Evolutionary conservation across 108 stramenopile species (phyloP).

Genomic region (Pseudonitzschia multistriata): DNA sequence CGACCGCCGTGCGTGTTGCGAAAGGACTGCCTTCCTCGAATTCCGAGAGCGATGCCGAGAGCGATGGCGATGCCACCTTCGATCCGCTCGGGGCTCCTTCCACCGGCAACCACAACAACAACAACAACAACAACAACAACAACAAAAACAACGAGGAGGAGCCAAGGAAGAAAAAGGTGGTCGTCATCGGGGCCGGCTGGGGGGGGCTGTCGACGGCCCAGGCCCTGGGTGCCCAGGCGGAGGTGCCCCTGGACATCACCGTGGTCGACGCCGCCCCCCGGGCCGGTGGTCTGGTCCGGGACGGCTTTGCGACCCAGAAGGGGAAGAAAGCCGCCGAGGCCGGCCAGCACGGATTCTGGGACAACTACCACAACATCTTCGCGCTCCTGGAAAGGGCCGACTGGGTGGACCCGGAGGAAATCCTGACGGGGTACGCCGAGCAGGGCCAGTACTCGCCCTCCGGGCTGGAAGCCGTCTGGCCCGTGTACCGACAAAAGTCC

Average conservation of each 20-base stretch:
- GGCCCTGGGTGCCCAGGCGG: constrained; percentile 41
- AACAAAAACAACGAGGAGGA: too few species aligned
- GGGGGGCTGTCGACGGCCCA: constrained; percentile 77
- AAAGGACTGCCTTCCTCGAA: neutral
- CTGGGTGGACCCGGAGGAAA: constrained; percentile 26
- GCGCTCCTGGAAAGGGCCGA: constrained; percentile 37
- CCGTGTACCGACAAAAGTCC: constrained; percentile 45
- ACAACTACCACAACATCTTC: constrained; percentile 78
- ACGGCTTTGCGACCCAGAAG: constrained; percentile 58
- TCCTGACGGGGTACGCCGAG: constrained; percentile 65
- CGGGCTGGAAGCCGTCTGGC: constrained; percentile 75
- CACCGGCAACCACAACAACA: too few species aligned
- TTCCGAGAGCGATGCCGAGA: neutral
- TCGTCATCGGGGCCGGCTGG: constrained; percentile 84
- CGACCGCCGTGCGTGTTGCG: too few species aligned
- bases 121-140: too few species aligned
- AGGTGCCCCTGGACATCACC: constrained; percentile 42
- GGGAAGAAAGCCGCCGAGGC: constrained; percentile 55
- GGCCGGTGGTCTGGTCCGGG: constrained; percentile 78
- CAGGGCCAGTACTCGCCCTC: constrained; percentile 73
- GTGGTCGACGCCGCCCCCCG: constrained; percentile 67
- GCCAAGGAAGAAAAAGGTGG: constrained; percentile 38
- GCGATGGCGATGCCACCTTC: neutral
- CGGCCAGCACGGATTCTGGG: constrained; percentile 86
- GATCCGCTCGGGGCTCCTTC: neutral